Conservation (phyloP, 2,329 filamentous ascomycete species). For the Teratosphaeria nubilosa region DNA sequence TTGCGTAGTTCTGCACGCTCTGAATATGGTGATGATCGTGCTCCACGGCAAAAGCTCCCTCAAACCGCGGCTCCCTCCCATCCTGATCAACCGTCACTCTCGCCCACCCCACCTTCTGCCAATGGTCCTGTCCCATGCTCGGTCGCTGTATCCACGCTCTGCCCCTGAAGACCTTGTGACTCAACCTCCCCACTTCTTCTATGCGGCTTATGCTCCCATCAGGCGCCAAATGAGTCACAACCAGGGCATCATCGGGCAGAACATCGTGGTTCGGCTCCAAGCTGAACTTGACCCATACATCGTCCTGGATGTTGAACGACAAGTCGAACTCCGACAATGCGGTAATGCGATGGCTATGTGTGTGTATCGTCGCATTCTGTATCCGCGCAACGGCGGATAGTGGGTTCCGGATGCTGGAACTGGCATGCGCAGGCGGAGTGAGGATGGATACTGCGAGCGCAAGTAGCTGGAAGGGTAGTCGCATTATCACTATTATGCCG, state of each 20-base stretch:
- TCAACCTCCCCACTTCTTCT: constrained; percentile 61
- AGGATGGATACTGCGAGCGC: constrained; percentile 6
- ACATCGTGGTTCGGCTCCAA: constrained; percentile 90
- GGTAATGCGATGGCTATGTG: constrained; percentile 67
- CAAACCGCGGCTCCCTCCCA: constrained; percentile 70
- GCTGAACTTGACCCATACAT: constrained; percentile 63
- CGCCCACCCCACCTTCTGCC: constrained; percentile 79
- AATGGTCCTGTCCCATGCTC: constrained; percentile 46
- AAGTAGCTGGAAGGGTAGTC: constrained; percentile 5
- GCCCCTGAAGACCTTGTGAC: constrained; percentile 79
- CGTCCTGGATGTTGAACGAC: constrained; percentile 59
- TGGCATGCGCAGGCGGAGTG: constrained; percentile 11
- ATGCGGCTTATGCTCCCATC: constrained; percentile 58
- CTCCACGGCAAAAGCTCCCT: constrained; percentile 75
- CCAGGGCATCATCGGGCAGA: constrained; percentile 61
- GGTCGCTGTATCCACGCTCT: constrained; percentile 56
- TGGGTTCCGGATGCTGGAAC: constrained; percentile 63
- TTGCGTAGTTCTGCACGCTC: constrained; percentile 60
- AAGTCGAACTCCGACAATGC: constrained; percentile 77
- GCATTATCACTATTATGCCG: background rate
- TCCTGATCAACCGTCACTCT: constrained; percentile 69
- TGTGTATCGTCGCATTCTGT: constrained; percentile 66
- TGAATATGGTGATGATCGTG: constrained; percentile 82
- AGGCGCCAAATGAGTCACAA: constrained; percentile 56
- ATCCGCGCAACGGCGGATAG: constrained; percentile 63